Evolutionary conservation across 23 red algal genomes (phyloP).

Genomic region (Gracilaria caudata): DNA sequence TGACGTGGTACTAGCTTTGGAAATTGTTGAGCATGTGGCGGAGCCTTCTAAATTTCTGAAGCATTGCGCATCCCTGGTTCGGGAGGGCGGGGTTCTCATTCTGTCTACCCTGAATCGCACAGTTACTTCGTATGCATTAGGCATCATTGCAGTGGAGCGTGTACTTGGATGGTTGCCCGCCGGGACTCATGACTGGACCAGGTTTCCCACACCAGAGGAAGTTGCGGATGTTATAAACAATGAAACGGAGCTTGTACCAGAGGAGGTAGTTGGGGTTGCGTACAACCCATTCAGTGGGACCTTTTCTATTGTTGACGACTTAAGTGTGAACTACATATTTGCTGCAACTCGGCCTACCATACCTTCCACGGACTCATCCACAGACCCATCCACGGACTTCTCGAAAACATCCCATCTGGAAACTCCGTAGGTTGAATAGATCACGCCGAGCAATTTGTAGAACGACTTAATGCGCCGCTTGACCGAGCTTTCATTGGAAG

Average conservation of each 20-base stretch:
- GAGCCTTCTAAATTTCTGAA: slow-evolving; percentile 70
- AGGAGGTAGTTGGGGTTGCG: slow-evolving; percentile 59
- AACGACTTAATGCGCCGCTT: background rate
- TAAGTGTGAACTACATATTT: slow-evolving; percentile 78
- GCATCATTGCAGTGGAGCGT: slow-evolving; percentile 77
- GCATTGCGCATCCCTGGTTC: slow-evolving; percentile 55
- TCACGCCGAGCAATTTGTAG: background rate
- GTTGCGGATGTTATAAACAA: slow-evolving; percentile 48
- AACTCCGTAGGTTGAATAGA: background rate
- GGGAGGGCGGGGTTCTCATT: slow-evolving; percentile 81
- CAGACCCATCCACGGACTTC: background rate
- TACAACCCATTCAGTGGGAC: slow-evolving; percentile 58
- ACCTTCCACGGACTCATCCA: background rate
- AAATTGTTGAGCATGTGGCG: slow-evolving; percentile 96
- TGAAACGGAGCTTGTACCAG: slow-evolving; percentile 32
- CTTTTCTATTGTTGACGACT: slow-evolving; percentile 64
- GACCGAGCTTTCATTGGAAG: background rate
- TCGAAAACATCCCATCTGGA: background rate
- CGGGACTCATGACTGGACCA: slow-evolving; percentile 94
- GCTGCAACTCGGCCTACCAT: slow-evolving; percentile 44
- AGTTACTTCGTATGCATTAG: slow-evolving; percentile 59
- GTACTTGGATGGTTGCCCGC: slow-evolving; percentile 76
- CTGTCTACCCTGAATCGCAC: slow-evolving; percentile 91
- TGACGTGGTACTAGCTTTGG: slow-evolving; percentile 87
- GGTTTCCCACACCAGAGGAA: slow-evolving; percentile 85